These are phyloP conservation scores for Kuraishia floccosa DNA, from an alignment of 805 yeast species.

Conservation along the genomic window DNA sequence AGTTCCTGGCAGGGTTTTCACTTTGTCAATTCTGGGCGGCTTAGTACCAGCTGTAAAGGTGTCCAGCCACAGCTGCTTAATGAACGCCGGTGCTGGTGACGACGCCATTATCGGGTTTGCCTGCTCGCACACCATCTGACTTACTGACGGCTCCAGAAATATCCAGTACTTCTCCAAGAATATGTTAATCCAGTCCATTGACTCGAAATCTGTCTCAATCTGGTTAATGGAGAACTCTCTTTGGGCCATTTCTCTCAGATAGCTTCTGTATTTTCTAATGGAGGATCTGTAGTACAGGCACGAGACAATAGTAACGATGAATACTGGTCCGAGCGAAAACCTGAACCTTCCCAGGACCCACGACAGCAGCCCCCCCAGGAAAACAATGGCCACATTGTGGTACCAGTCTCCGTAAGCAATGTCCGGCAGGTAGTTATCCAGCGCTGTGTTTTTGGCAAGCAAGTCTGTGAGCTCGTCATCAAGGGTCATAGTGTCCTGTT, in stretches of 20 bases:
- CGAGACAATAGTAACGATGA: conserved; percentile 52
- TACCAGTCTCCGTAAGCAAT: conserved; percentile 91
- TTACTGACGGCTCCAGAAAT: conserved; percentile 77
- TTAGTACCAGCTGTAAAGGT: conserved; percentile 89
- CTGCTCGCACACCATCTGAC: conserved; percentile 77
- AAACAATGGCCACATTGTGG: conserved; percentile 69
- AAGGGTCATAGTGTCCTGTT: conserved; percentile 46
- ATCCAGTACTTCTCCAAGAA: conserved; percentile 90
- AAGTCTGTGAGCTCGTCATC: conserved; percentile 70
- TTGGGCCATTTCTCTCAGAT: conserved; percentile 69
- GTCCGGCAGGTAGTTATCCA: conserved; percentile 71
- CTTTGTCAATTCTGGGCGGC: conserved; percentile 88
- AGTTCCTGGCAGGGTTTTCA: conserved; percentile 85
- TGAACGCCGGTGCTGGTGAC: conserved; percentile 70
- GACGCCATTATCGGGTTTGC: conserved; percentile 77
- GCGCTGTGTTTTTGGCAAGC: conserved; percentile 53
- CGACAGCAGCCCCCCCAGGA: conserved; percentile 58
- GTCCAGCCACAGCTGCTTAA: conserved; percentile 77
- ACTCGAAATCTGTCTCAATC: conserved; percentile 82
- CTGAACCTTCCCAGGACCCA: conserved; percentile 72
- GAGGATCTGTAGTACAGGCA: conserved; percentile 74
- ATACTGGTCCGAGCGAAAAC: conserved; percentile 73
- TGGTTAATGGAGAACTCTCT: conserved; percentile 73
- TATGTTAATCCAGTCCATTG: conserved; percentile 92
- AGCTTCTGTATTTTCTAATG: conserved; percentile 65